Base-by-base conservation (phyloP, 768 basidiomycete genomes). In the Amanita molliuscula region DNA sequence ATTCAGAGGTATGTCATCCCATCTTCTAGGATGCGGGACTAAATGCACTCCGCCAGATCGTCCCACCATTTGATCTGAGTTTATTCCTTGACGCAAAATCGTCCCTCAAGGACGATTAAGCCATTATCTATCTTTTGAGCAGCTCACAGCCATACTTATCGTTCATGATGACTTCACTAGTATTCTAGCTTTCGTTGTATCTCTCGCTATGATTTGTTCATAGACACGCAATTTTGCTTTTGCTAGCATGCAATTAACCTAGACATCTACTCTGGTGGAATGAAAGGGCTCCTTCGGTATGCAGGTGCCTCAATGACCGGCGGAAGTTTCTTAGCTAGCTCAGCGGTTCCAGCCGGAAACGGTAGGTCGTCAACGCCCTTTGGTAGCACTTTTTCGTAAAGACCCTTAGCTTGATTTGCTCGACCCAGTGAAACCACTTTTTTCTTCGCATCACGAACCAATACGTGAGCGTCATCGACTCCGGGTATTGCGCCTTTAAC, bases 401-500 rank as follows among this genome's bases (percentile, higher is more conserved):
- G 62, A 13, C 85, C 85, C 58, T 83, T 81, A 18, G 75, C 76
- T 56, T 84, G 78, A 55, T 85, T 81, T 56, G 79, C 78, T 49
- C 67, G 72, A 3, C 82, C 76, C 31, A 78, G 59, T 18, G 76
- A 69, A n/a, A 67, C 60, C 70, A 91, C 71, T 60, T 81, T 89
- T 76, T 93, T 94, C 70, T 92, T 90, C 20, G 93, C 85, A 63
- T 99, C 96, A 8, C 78, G 76, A 41, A 99, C 69, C 45, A 88
- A 66, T 18, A 99, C 86, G 50, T 88, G 88, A 0, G 87, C 84
- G 56, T 93, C 84, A 57, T 96, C 92, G 7, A 85, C 63, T 5
- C 96, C 96, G 2, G 96, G 92, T 2, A 98, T 81, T 35, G 82
- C 78, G n/a, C 96, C 96, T 51, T 83, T 80, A 47, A 99, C 82